These are phyloP conservation scores for Colletotrichum falcatum DNA, from an alignment of 2,329 filamentous ascomycete species.

Conservation along the genomic window DNA sequence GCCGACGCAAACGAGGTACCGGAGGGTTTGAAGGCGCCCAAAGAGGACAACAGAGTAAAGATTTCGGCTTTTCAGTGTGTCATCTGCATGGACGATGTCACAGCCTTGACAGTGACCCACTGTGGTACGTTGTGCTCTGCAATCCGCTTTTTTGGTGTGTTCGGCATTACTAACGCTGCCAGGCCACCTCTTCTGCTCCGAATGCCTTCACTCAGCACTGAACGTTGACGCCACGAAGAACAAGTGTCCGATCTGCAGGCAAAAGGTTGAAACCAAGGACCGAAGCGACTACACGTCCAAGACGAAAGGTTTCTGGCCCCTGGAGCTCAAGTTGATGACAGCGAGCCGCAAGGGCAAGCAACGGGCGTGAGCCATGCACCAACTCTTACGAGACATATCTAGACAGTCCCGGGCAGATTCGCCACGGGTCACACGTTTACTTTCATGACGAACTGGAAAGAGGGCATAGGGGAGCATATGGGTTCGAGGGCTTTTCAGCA, in stretches of 20 bases:
- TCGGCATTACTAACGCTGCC: neutral
- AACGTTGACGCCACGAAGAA: conserved; percentile 67
- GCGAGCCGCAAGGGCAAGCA: conserved; percentile 65
- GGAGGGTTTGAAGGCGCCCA: conserved; percentile 56
- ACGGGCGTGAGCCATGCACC: conserved; percentile 17
- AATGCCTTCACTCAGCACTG: conserved; percentile 71
- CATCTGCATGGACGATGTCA: conserved; percentile 74
- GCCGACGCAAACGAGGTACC: conserved; percentile 59
- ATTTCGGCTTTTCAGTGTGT: conserved; percentile 72
- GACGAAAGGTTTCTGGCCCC: conserved; percentile 66
- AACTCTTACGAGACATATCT: neutral
- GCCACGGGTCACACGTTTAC: conserved; percentile 2
- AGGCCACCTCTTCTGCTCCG: conserved; percentile 75
- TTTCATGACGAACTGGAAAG: conserved; percentile 1
- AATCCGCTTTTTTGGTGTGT: neutral
- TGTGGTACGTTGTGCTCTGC: conserved; percentile 65
- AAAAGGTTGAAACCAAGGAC: conserved; percentile 65
- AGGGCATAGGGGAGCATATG: conserved; percentile 12
- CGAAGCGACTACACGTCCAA: conserved; percentile 56
- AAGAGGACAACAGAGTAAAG: conserved; percentile 63
- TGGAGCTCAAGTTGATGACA: conserved; percentile 74
- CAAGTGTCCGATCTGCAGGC: conserved; percentile 73
- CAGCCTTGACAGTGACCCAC: conserved; percentile 71
- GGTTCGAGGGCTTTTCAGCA: conserved; percentile 19
- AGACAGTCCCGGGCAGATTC: neutral